Base-by-base conservation (phyloP, 768 basidiomycete species). In the Lactarius sanguifluus region DNA sequence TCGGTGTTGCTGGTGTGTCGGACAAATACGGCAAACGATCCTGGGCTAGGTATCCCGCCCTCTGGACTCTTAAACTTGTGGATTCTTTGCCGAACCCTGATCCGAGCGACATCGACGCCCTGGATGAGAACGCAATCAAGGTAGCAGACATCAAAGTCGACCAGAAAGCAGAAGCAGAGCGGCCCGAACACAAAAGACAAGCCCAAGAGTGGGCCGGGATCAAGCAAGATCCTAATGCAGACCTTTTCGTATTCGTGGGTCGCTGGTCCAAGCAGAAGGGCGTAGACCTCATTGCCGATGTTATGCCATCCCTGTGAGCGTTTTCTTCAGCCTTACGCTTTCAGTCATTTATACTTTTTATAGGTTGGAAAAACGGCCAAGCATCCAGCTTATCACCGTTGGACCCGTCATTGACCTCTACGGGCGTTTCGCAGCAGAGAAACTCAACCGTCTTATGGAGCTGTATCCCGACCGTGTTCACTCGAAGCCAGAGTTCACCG, bases 241-340 rank as follows among this genome's bases (percentile, higher is more conserved):
- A 96, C 75, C 76, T 97, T 57, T 96, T 97, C 74, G 95, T 97
- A 69, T 96, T 97, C 77, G 95, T 97, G 69, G 95, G 95, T 75
- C 90, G 95, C 69, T 97, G 95, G 95, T 97, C 95, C 6, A 97
- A 96, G 77, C 95, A 97, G 77, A 97, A 97, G 77, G 95, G 92
- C 78, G 94, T 97, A n/a, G 95, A 97, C 78, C 80, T 97, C 52
- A 97, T 97, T 70, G 95, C 95, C 10, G 95, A 97, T 77, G 88
- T 97, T 69, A 92, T 97, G 91, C 95, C 94, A 28, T 83, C 85
- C 3, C 73, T 97, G 88, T 92, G 73, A 72, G 91, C 83, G 15
- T 58, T 47, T 40, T 34, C 50, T 57, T 61, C 41, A 59, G 16
- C 59, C 40, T 36, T 67, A 47, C 52, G 64, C 70, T 61, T 52